Evolutionary conservation across 148 eudicot genomes (phyloP), one percentile per base, ranked within the genome.

Genomic region (Pouteria glomerata): DNA sequence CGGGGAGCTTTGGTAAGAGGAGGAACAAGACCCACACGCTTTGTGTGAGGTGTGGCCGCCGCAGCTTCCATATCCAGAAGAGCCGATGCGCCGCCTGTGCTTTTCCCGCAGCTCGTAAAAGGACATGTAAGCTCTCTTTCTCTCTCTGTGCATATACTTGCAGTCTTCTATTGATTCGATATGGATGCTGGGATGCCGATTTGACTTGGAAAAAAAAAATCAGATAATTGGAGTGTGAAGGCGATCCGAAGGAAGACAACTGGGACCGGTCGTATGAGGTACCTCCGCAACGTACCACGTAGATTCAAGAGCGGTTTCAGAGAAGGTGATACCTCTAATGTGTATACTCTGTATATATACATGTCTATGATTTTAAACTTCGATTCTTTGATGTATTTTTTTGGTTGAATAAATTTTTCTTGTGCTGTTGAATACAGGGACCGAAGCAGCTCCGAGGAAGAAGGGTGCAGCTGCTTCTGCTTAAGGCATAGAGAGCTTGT

Each of bases 1-100:
- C 95, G 41, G 95, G 95, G 19, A 89, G 95, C 55, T 87, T 87
- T 23, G 95, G 95, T 74, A 89, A 89, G 85, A 84, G 91, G 65
- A 87, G 97, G 82, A 90, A 90, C 89, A 90, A 90, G 86, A 90
- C 97, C 8, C 97, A 91, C 83, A 91, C 97, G 1, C 78, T 91
- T 27, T 91, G 97, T 71, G 88, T 88, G 52, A 69, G 97, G 47
- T 90, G 97, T 37, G 97, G 97, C 7, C 88, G 93, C 37, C 91
- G 97, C 50, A 90, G 97, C 34, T 90, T 90, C 72, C 97, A 90
- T 44, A 87, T 90, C 72, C 97, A 90, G 79, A 90, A 90, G 84
- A 85, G 89, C 68, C 96, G 96, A 2, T 90, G 97, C 74, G 61
- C 91, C 31, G 96, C 93, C 42, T 90, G 96, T 63, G 97, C 85